Evolutionary conservation across 1,139 yeast species (phyloP).

Genomic region (Taphrina communis): DNA sequence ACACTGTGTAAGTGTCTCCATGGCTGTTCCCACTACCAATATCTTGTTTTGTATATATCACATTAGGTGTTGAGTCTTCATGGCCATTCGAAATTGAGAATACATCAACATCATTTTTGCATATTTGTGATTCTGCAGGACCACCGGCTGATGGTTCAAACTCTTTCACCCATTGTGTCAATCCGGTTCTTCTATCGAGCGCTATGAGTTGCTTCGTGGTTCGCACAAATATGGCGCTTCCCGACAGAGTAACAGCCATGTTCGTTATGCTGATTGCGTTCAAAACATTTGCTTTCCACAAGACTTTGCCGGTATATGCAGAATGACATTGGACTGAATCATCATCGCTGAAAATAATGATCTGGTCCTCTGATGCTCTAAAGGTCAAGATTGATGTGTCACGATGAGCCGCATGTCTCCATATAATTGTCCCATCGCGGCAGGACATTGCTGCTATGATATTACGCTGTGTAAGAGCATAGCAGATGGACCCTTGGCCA

Average conservation of each 20-base stretch:
- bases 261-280: background rate
- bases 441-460: constrained; percentile 38
- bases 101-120: background rate
- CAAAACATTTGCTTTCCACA: background rate
- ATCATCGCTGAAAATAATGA: constrained; percentile 8
- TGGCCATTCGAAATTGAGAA: background rate
- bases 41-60: no score
- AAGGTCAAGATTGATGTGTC: constrained; percentile 1
- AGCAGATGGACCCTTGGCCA: constrained; percentile 30
- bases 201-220: background rate
- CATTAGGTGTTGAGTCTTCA: no score
- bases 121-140: background rate
- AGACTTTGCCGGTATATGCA: constrained; percentile 6
- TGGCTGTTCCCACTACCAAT: no score
- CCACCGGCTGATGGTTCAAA: background rate
- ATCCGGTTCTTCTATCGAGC: background rate
- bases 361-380: constrained; percentile 10
- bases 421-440: constrained; percentile 31
- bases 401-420: constrained; percentile 32
- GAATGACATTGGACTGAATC: constrained; percentile 14
- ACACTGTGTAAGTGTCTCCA: background rate
- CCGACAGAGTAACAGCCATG: background rate
- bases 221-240: background rate
- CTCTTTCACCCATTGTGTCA: background rate
- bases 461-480: constrained; percentile 27